Percentiles rank a stretch among this genome's conserved stretches.
Evolutionary conservation across 2,329 filamentous ascomycete genomes (phyloP).

Genomic region (Verticillium longisporum): DNA sequence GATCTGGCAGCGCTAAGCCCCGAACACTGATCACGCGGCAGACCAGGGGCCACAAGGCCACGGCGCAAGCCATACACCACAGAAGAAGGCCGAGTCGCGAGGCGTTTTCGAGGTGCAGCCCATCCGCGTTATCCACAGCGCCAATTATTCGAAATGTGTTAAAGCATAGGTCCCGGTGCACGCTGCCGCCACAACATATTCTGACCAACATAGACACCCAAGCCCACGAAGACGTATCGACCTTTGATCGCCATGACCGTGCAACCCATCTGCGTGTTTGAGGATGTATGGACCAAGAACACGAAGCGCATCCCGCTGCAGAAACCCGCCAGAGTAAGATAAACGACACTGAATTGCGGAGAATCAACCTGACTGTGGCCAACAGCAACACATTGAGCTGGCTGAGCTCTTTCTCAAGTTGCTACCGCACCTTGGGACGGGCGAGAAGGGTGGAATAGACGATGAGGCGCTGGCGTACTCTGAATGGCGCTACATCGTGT

Average conservation of each 20-base stretch:
- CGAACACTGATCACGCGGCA: background rate
- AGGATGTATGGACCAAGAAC: background rate
- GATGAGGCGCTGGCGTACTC: constrained; percentile 9
- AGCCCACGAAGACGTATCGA: background rate
- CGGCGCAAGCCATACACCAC: no score
- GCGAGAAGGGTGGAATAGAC: constrained; percentile 2
- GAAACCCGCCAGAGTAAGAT: background rate
- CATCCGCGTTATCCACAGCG: no score
- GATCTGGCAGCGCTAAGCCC: background rate
- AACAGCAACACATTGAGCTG: constrained; percentile 8
- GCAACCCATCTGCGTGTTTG: background rate
- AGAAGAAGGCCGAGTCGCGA: background rate
- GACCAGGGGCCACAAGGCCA: no score
- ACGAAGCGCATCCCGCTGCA: background rate
- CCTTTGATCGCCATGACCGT: background rate
- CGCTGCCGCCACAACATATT: no score
- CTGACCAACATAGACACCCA: background rate
- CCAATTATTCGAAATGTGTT: no score
- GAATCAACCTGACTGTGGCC: background rate
- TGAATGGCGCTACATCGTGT: constrained; percentile 13
- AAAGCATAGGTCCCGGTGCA: no score
- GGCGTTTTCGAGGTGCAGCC: background rate
- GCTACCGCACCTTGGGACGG: constrained; percentile 7
- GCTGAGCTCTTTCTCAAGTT: constrained; percentile 10
- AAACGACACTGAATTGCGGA: background rate